Base-by-base conservation (phyloP, 2,329 filamentous ascomycete genomes). In the Aphanocladium album region DNA sequence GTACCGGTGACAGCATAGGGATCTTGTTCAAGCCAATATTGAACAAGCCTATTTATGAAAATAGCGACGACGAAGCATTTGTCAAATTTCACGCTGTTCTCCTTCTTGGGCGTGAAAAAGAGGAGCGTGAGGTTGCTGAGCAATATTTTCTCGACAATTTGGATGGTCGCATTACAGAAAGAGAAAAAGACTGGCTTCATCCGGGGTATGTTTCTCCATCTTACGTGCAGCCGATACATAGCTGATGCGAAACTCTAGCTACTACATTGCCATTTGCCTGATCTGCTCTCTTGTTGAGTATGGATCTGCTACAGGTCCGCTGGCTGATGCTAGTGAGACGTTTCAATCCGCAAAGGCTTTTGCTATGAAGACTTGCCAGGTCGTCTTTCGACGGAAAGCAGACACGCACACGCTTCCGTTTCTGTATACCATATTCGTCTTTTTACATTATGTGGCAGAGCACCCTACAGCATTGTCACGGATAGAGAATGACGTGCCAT, bases 1-100 rank as follows among this genome's bases (percentile, higher is more conserved):
- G 85, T n/a, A 85, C 89, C 0, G 79, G 82, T 5, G 88, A 91
- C 53, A 89, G 83, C 0, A 85, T 93, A 41, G 78, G 87, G 70
- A 90, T 87, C 0, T 72, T 93, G 0, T 87, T 93, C 55, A 83
- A 87, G 3, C 84, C 84, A 0, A 73, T 87, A 0, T 65, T 88
- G 5, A 75, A 61, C 5, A 71, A 68, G 56, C 62, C 70, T 35
- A 68, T 73, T 17, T 73, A 72, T 2, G 69, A 76, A 33, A 66
- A 70, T 5, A 60, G 62, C 0, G 65, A 85, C 1, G 88, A 91
- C 63, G 76, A 81, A 0, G 77, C 78, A 0, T 90, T 87, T 61
- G 84, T 91, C 16, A 83, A 81, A 5, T 76, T 82, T 0, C 87
- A 91, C 62, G 88, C 81, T 0, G 79, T 88, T 8, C 72, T 90